Evolutionary conservation across 1,139 yeast genomes (phyloP).

Genomic region (Suhomyces panamericanus): DNA sequence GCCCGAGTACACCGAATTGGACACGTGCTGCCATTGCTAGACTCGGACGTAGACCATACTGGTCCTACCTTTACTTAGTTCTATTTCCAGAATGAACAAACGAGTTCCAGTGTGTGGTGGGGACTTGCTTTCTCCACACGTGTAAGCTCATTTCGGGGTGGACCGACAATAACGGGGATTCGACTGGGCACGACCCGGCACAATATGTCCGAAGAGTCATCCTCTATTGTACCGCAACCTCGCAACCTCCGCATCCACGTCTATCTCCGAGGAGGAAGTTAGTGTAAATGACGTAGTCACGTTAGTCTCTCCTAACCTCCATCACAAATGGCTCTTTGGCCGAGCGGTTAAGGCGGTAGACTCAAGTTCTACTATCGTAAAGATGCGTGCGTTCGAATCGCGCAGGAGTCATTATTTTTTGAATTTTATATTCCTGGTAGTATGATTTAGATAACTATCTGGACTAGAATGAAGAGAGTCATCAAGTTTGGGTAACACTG

Average conservation of each 20-base stretch:
- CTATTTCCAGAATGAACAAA: neutral
- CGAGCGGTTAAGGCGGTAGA: neutral
- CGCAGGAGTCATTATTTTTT: neutral
- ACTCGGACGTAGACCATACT: neutral
- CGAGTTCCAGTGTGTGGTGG: too few species aligned
- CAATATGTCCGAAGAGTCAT: neutral
- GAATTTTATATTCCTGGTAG: too few species aligned
- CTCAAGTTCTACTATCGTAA: neutral
- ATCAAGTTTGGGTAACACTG: too few species aligned
- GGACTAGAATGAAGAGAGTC: too few species aligned
- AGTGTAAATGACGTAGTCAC: neutral
- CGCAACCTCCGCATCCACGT: neutral
- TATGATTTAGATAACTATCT: too few species aligned
- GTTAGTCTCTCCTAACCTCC: too few species aligned
- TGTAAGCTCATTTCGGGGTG: neutral
- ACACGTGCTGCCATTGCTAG: neutral
- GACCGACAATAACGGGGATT: neutral
- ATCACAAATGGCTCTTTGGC: neutral
- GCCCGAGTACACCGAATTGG: too few species aligned
- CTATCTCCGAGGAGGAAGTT: neutral
- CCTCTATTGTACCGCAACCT: neutral
- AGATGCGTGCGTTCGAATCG: neutral
- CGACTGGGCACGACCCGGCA: neutral
- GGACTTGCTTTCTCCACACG: too few species aligned
- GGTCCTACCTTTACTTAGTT: neutral